A percentile compares a stretch with the other conserved stretches of the same genome.
These are phyloP conservation scores for Teratosphaeria destructans DNA, from an alignment of 2,329 filamentous ascomycete species.

Conservation along the genomic window DNA sequence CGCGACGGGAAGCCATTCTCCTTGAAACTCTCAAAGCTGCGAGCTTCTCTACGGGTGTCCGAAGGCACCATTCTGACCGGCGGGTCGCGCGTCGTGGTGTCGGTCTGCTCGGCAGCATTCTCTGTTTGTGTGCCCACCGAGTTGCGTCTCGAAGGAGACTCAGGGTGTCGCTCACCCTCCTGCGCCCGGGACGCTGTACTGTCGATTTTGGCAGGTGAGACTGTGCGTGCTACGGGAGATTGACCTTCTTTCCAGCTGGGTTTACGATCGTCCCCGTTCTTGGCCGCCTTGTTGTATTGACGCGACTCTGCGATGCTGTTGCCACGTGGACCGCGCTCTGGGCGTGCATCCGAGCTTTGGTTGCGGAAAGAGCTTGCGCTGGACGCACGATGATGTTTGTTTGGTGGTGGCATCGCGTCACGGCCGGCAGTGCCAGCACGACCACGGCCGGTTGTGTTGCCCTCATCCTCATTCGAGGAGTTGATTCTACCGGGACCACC, in stretches of 20 bases:
- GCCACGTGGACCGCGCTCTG: constrained; percentile 2
- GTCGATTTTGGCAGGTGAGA: not conserved
- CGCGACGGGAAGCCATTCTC: constrained; percentile 12
- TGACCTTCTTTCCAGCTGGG: constrained; percentile 1
- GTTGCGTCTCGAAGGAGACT: constrained; percentile 10
- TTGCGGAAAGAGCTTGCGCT: constrained; percentile 4
- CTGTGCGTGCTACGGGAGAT: not conserved
- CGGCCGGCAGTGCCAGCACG: constrained; percentile 18
- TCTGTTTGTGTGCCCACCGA: constrained; percentile 5
- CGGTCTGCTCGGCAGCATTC: not conserved
- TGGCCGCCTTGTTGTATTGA: not conserved
- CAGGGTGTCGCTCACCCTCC: constrained; percentile 9
- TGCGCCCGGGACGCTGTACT: not conserved
- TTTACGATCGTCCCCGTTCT: not conserved
- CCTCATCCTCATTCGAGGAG: constrained; percentile 10
- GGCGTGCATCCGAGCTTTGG: constrained; percentile 1
- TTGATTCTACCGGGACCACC: constrained; percentile 21
- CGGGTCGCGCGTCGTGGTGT: not conserved
- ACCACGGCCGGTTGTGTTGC: constrained; percentile 1
- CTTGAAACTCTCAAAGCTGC: constrained; percentile 14
- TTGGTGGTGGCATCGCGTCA: constrained; percentile 16
- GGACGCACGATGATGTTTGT: constrained; percentile 10
- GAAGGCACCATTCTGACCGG: constrained; percentile 7
- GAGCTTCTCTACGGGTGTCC: constrained; percentile 14
- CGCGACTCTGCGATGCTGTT: not conserved